A percentile compares a stretch with the other conserved stretches of the same genome.
phyloP scores from a whole-genome alignment of 2,329 filamentous ascomycete genomes.

The Claviceps sorghi region DNA sequence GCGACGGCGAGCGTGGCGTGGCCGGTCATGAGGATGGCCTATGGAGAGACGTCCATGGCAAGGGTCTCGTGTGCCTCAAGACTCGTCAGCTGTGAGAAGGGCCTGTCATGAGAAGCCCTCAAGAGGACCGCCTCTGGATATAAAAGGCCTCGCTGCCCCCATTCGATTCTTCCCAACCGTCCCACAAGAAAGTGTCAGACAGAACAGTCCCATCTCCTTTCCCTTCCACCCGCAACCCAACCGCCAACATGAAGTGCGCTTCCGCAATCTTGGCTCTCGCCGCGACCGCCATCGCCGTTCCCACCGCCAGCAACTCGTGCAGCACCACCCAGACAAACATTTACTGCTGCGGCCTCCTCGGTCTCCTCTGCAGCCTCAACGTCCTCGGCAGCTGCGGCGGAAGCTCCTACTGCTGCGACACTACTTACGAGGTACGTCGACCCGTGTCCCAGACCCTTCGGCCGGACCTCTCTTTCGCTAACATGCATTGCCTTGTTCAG shows the following conservation, averaged over 20 bases:
- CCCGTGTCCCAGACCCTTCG: too few species aligned
- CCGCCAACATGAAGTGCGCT: constrained; percentile 4
- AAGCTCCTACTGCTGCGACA: constrained; percentile 4
- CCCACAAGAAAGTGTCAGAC: neutral
- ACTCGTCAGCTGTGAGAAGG: neutral
- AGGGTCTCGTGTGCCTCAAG: neutral
- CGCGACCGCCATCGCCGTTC: constrained; percentile 1
- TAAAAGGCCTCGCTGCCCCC: neutral
- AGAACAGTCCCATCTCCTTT: neutral
- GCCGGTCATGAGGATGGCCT: neutral
- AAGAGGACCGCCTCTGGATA: neutral
- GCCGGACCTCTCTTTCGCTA: too few species aligned
- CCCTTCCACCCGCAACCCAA: neutral
- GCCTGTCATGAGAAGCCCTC: neutral
- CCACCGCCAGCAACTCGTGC: neutral
- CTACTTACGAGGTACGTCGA: constrained; percentile 2
- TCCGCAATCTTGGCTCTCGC: constrained; percentile 2
- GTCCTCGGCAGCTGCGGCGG: neutral
- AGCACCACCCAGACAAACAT: neutral
- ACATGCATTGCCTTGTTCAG: too few species aligned
- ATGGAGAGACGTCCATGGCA: neutral
- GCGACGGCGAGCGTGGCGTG: neutral
- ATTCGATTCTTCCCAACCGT: neutral
- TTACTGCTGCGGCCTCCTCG: constrained; percentile 1
- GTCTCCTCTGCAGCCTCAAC: neutral